Conservation (phyloP, 441 rosid genomes). For the Erodium trifolium region DNA sequence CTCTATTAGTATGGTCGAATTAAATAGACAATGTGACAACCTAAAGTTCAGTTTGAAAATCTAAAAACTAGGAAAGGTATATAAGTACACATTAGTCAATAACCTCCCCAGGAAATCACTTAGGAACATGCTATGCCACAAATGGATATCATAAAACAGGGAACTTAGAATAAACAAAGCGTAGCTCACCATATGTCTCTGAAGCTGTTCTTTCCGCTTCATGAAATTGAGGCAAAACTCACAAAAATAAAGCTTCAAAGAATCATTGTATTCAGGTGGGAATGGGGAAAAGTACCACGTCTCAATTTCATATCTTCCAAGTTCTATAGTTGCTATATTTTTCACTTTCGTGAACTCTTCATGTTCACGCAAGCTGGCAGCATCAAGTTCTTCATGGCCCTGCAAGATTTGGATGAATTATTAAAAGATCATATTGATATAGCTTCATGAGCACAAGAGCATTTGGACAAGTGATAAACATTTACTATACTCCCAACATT, state of each 20-base stretch:
- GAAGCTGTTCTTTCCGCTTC: constrained; percentile 99
- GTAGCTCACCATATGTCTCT: constrained; percentile 91
- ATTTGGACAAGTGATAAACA: background rate
- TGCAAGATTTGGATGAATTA: constrained; percentile 16
- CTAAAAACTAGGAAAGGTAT: background rate
- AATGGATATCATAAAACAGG: constrained; percentile 12
- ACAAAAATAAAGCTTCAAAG: constrained; percentile 91
- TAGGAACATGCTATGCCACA: background rate
- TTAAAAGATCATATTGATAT: background rate
- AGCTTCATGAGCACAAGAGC: background rate
- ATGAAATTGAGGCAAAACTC: constrained; percentile 97
- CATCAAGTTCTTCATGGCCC: constrained; percentile 99
- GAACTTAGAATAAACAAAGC: constrained; percentile 12
- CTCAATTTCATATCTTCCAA: constrained; percentile 98
- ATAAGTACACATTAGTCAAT: background rate
- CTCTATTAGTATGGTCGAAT: background rate
- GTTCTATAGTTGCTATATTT: constrained; percentile 95
- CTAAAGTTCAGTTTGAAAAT: background rate
- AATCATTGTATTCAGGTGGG: constrained; percentile 96
- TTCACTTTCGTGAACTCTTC: constrained; percentile 99
- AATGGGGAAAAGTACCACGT: constrained; percentile 99
- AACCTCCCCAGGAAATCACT: background rate
- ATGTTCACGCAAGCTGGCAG: constrained; percentile 97
- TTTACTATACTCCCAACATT: background rate
- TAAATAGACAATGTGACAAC: background rate